Base-by-base conservation (phyloP, 108 stramenopile species). In the Parietichytrium sp. region DNA sequence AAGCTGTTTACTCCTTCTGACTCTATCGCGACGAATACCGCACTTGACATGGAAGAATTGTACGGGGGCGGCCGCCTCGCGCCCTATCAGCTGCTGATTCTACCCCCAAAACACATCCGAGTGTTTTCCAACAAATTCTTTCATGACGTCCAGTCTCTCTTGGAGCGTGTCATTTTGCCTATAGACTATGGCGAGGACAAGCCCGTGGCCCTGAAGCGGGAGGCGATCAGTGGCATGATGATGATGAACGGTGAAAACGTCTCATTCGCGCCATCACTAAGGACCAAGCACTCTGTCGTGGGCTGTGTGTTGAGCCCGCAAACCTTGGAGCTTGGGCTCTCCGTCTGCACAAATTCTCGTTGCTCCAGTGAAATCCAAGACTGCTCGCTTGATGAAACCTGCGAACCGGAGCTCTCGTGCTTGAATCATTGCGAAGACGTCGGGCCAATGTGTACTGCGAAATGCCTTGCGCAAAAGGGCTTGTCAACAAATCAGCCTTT, bases 1-100 rank as follows among this genome's bases (percentile, higher is more conserved):
- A 72, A 72, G 61, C 61, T 72, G 23, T 72, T 72, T 20, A 72
- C 61, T 33, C 61, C 61, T n/a, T n/a, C 20, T 7, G 36, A 33
- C 20, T 72, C 61, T 33, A 45, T 25, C 16, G 61, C 61, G 8
- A n/a, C 25, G 15, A 31, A 72, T 13, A 72, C 61, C 6, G 61
- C 61, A n/a, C 36, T 72, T 25, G 20, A 72, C 10, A 72, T 72
- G 61, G 61, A 72, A 42, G 6, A 6, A 15, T 42, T 36, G 8
- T 72, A 45, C 25, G 61, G 61, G 23, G 61, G 61, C 2, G 61
- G 61, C 38, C 29, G 61, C 29, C 61, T 72, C 42, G 61, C 61
- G 29, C 61, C 61, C n/a, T 72, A 72, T 3, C 38, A 72, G 42
- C 42, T 72, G 8, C 23, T 72, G 23, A 72, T 72, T 42, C 38